Evolutionary conservation across 2,329 filamentous ascomycete genomes (phyloP), one percentile per base, ranked within the genome.

Genomic region (Alternaria conjuncta): DNA sequence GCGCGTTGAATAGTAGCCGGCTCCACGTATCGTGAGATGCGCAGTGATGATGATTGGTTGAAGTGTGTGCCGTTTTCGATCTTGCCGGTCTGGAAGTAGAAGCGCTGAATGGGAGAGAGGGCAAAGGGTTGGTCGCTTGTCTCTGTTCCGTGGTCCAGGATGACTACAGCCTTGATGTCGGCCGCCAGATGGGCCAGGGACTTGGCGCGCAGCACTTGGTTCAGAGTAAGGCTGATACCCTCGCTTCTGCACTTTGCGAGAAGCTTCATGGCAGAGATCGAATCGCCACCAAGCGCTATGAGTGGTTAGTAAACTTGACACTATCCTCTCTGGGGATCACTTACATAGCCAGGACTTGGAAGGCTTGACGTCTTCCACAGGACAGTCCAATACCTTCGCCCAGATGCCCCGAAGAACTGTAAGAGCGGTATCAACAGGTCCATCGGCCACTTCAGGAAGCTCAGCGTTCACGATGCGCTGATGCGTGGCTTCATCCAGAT

Each of bases 41-140:
- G 74, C 6, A 85, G 66, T 1, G 80, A 75, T 45, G 82, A 83
- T 10, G 80, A 84, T 61, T 85, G 83, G 58, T 84, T 84, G 72
- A 83, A 83, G 23, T 80, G 80, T 6, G 70, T 68, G 18, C 81
- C 71, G 4, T 78, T 78, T 2, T 79, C 68, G 12, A 71, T 60
- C 9, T 65, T 65, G 30, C 68, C 69, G 3, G 65, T 70, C n/a
- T 78, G 60, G 60, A 85, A 83, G 60, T 82, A 83, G 36, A 84
- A 71, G 18, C 77, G 72, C 59, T 85, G 84, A 21, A 85, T 81
- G 0, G 84, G 84, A 0, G 83, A 82, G 1, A 85, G 68, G 0
- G 72, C 70, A 57, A 84, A 85, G 0, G 70, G 70, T n/a, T 68
- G 68, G 41, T 80, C 68, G 70, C 53, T 61, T 41, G 70, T 45